Evolutionary conservation across 164 flowering plant species (phyloP), one percentile per base, ranked within the genome.

Genomic region (Stephania cephalantha): DNA sequence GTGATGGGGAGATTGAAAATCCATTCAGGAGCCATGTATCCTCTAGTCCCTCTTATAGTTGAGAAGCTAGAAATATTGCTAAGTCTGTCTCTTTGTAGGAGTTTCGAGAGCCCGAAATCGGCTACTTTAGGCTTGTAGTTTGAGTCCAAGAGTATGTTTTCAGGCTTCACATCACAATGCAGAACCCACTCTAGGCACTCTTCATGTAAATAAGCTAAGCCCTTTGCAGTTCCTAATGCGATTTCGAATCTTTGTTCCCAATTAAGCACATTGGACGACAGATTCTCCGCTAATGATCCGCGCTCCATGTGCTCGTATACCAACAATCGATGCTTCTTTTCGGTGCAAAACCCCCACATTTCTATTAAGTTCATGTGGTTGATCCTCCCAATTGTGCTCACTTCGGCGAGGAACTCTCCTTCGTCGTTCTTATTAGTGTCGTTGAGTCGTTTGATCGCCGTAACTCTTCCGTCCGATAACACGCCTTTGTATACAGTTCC

Each of bases 11-110:
- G 82, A 70, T 74, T 80, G 18, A 71, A 66, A 22, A 79, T 69
- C 88, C 87, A 86, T 55, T 86, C 88, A 0, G 87, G 88, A 6
- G 88, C 87, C 82, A 86, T 82, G 63, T 86, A 86, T 0, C 87
- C 88, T 22, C 83, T 77, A 1, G 85, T 86, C n/a, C 87, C 87
- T 72, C 88, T 74, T n/a, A 84, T 64, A 55, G 55, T 74, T 1
- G 85, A 81, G 53, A 86, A 79, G 45, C 42, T 35, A 35, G 58
- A 53, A 11, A 74, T 75, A 53, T 75, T 67, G 13, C 44, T 58
- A 12, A 7, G 1, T 0, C 50, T 70, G 25, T 71, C 76, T 72
- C 87, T 63, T 4, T 79, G 67, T 12, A 70, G 22, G 1, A 82
- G 69, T 70, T 84, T 82, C 0, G 86, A 76, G 45, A 85, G 67